Base-by-base conservation (phyloP, 257 asterid species). In the Fraxinus excelsior region DNA sequence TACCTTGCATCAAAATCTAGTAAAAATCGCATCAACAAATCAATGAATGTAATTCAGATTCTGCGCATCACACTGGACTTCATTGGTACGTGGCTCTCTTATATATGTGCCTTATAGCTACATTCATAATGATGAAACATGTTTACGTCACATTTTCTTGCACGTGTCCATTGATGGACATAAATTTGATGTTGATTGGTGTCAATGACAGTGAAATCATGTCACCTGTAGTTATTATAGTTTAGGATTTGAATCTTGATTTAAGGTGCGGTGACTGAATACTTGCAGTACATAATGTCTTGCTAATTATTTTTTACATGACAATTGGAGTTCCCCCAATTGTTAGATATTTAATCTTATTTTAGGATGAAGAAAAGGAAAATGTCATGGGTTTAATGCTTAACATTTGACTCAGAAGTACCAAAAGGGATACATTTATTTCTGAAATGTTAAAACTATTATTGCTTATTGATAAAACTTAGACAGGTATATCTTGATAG, bases 31-130 rank as follows among this genome's bases (percentile, higher is more conserved):
- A 84, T 96, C 80, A 93, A 81, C 80, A 86, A 78, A 68, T 85
- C 97, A 77, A 88, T 93, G 99, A 88, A 58, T 80, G 81, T 92
- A 58, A 77, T 87, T 88, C 99, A 93, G 91, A 91, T 96, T 80
- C 78, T 96, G 84, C 98, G 99, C 67, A 80, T 91, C 85, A 87
- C 93, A 4, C 58, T 96, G 88, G 92, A 96, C 81, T 96, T 96
- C 76, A 88, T 91, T 64, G 99, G 99, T 96, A 90, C 74, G 87
- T 76, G 49, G n/a, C 18, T 62, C 68, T 25, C 68, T 71, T 12
- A 72, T 34, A 60, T 56, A 13, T 58, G 38, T 38, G 53, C 66
- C 32, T 18, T 76, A 74, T 71, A 8, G 69, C 62, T 81, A 42
- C 73, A 69, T 60, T 62, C 12, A 26, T 62, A 3, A 62, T 11